Conservation (phyloP, 2,329 filamentous ascomycete species). For the Fusarium robinianum region DNA sequence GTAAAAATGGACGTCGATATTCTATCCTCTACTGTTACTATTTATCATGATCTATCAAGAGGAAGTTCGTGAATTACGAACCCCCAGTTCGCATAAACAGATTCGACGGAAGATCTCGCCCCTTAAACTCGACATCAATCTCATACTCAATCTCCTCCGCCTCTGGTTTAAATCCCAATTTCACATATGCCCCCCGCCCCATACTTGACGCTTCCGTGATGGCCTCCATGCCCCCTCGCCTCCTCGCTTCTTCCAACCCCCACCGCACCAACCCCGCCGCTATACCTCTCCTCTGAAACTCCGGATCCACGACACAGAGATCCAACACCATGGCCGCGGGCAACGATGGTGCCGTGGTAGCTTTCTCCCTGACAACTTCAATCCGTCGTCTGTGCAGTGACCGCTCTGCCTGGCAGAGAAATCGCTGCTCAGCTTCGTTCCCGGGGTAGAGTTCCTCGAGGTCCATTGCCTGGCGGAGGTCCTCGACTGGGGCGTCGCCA, state of each 20-base stretch:
- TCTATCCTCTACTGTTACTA: too few relatives aligned
- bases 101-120: slow-evolving; percentile 47
- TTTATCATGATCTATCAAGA: too few relatives aligned
- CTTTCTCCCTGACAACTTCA: slow-evolving; percentile 48
- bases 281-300: slow-evolving; percentile 55
- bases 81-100: slow-evolving; percentile 51
- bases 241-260: slow-evolving; percentile 50
- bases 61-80: slow-evolving; percentile 4
- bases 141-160: slow-evolving; percentile 48
- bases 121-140: slow-evolving; percentile 49
- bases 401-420: slow-evolving; percentile 48
- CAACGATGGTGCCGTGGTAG: slow-evolving; percentile 37
- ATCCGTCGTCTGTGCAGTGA: slow-evolving; percentile 51
- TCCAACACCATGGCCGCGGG: slow-evolving; percentile 57
- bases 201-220: slow-evolving; percentile 53
- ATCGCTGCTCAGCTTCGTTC: slow-evolving; percentile 51
- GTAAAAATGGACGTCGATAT: too few relatives aligned
- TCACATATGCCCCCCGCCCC: slow-evolving; percentile 53
- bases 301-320: slow-evolving; percentile 57
- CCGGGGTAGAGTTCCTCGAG: slow-evolving; percentile 48
- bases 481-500: slow-evolving; percentile 47
- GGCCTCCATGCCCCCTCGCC: slow-evolving; percentile 47
- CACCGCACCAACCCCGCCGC: slow-evolving; percentile 52
- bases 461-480: slow-evolving; percentile 39
- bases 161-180: slow-evolving; percentile 51